Base-by-base conservation (phyloP, 192 early-diverging fungal genomes). In the Mortierella hygrophila region DNA sequence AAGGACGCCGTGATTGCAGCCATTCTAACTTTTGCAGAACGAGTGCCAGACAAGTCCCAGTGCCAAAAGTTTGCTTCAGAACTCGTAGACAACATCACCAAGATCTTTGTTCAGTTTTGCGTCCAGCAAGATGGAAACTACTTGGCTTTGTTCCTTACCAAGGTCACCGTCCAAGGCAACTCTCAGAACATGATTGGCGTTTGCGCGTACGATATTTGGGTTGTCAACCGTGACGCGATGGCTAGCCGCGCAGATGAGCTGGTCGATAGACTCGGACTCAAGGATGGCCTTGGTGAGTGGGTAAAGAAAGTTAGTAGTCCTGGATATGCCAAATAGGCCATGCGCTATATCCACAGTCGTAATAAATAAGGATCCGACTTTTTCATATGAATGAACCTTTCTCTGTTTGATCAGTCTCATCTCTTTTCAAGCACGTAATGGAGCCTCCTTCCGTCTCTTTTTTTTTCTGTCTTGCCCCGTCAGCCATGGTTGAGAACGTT, bases 141-240 rank as follows among this genome's bases (percentile, higher is more conserved):
- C 70, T n/a, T 71, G 70, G 70, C 70, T 32, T 71, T 71, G 70
- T 71, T 44, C 70, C 70, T 71, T 11, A 32, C 70, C 70, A 71
- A 71, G 70, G 32, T 7, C 21, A 71, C 70, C 3, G 32, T 71
- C 70, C 2, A 7, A 6, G 40, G 70, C 38, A 71, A 71, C 70
- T 71, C 15, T 0, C 70, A 71, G 32, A 42, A 23, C 40, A 71
- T 71, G 70, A 42, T 71, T 41, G 70, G 70, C 21, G 70, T 71
- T 42, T 71, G 70, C 70, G 70, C 18, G 6, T 71, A 71, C 70
- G 70, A 71, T 32, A 71, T 71, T 44, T 71, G 40, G 40, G 70
- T 4, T 37, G 70, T 71, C 70, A 71, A 71, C 35, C 70, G 70
- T 20, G 41, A 16, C 41, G 40, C n/a, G 70, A 71, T 71, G 70